Percentiles rank a stretch among this genome's conserved stretches.
Conservation (phyloP, 257 asterid genomes). For the Capsicum pubescens region DNA sequence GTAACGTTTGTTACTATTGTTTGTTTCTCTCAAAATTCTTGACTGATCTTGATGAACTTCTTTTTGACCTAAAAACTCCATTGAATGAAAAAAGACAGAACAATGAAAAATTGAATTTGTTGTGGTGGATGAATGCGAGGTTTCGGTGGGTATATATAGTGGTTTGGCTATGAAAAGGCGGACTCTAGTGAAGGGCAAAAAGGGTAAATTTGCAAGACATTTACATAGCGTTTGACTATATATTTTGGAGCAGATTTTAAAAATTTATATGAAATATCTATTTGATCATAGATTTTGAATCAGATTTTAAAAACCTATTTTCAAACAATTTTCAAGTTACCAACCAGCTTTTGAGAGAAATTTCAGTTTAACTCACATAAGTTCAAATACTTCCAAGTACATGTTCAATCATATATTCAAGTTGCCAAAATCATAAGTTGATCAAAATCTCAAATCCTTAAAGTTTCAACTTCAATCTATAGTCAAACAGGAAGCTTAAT, state of each 20-base stretch:
- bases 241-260: too few species aligned
- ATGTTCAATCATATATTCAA: too few species aligned
- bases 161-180: not conserved
- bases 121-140: not conserved
- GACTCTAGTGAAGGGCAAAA: not conserved
- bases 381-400: not conserved
- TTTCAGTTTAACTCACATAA: fast-evolving
- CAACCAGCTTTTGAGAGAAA: not conserved
- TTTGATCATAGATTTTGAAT: not conserved
- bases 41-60: not conserved
- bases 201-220: too few species aligned
- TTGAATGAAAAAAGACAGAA: not conserved
- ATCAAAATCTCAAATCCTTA: too few species aligned
- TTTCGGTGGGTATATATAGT: not conserved
- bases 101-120: not conserved
- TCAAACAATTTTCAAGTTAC: not conserved
- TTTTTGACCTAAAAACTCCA: not conserved
- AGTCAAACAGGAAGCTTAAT: not conserved
- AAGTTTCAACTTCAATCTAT: not conserved
- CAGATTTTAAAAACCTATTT: not conserved
- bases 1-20: constrained; percentile 34
- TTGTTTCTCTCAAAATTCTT: not conserved
- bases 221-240: too few species aligned
- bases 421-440: too few species aligned
- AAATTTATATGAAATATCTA: not conserved